Percentiles rank a stretch among this genome's conserved stretches.
Conservation (phyloP, 1,284 basidiomycete genomes). For the Sanghuangporus weigelae region DNA sequence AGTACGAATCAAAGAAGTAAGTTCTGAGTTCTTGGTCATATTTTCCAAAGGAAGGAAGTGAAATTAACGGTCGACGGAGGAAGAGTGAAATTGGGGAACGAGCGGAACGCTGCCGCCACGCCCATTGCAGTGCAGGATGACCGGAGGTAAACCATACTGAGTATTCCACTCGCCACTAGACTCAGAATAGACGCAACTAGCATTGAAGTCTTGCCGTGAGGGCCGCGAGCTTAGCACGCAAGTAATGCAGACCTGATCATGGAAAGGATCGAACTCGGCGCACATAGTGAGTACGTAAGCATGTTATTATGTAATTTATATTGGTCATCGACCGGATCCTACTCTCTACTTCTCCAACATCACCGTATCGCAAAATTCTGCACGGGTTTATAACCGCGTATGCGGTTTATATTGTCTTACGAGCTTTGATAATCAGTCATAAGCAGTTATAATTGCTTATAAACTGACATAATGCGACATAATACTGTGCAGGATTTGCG, state of each 20-base stretch:
- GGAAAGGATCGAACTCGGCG: not conserved
- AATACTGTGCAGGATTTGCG: no score
- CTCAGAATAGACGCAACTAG: not conserved
- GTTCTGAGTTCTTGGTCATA: not conserved
- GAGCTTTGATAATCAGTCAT: no score
- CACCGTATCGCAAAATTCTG: no score
- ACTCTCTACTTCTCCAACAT: no score
- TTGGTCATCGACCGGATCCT: no score
- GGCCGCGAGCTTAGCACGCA: not conserved
- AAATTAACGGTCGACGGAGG: not conserved
- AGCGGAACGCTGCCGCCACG: constrained; percentile 8
- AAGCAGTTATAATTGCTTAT: no score
- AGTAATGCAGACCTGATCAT: not conserved
- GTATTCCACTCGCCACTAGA: not conserved
- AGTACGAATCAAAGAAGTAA: not conserved
- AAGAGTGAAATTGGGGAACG: not conserved
- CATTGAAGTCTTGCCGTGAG: not conserved
- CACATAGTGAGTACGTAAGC: not conserved
- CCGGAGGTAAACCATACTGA: not conserved
- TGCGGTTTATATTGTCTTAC: no score
- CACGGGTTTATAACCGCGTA: no score
- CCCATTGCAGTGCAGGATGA: not conserved
- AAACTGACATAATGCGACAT: no score
- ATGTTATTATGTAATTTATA: no score
- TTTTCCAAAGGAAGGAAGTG: not conserved